These are phyloP conservation scores for Cicer pinnatifidum DNA, from an alignment of 306 rosid species.

Conservation along the genomic window DNA sequence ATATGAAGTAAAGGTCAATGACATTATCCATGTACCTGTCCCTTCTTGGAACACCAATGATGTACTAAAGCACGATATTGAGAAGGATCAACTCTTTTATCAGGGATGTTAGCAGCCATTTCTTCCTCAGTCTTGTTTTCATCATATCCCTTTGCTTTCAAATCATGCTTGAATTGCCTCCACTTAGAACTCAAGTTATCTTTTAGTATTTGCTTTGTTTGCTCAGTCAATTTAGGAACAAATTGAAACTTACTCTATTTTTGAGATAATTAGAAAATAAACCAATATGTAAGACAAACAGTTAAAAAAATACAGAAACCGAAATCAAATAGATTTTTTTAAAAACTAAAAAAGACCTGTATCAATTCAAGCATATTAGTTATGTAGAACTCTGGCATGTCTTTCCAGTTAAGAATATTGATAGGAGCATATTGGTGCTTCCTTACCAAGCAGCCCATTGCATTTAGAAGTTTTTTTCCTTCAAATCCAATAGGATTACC, in stretches of 20 bases:
- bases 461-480: slow-evolving; percentile 29
- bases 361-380: slow-evolving; percentile 22
- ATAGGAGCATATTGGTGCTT: slow-evolving; percentile 35
- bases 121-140: slow-evolving; percentile 35
- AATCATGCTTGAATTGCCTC: slow-evolving; percentile 38
- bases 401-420: slow-evolving; percentile 22
- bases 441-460: slow-evolving; percentile 31
- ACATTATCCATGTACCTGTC: not conserved
- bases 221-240: slow-evolving; percentile 22
- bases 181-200: slow-evolving; percentile 25
- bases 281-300: not conserved
- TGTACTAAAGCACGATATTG: slow-evolving; percentile 32
- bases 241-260: slow-evolving; percentile 20
- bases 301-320: not conserved
- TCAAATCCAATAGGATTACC: slow-evolving; percentile 28
- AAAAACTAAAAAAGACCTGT: not conserved
- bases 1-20: slow-evolving; percentile 2
- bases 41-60: slow-evolving; percentile 20
- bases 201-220: slow-evolving; percentile 29
- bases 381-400: slow-evolving; percentile 26
- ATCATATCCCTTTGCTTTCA: slow-evolving; percentile 29
- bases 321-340: not conserved
- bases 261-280: not conserved
- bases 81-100: slow-evolving; percentile 30
- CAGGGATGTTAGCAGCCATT: slow-evolving; percentile 33